Percentiles rank a stretch among this genome's conserved stretches.
phyloP scores from a whole-genome alignment of 148 eudicot genomes.

The Rhododendron ferrugineum region DNA sequence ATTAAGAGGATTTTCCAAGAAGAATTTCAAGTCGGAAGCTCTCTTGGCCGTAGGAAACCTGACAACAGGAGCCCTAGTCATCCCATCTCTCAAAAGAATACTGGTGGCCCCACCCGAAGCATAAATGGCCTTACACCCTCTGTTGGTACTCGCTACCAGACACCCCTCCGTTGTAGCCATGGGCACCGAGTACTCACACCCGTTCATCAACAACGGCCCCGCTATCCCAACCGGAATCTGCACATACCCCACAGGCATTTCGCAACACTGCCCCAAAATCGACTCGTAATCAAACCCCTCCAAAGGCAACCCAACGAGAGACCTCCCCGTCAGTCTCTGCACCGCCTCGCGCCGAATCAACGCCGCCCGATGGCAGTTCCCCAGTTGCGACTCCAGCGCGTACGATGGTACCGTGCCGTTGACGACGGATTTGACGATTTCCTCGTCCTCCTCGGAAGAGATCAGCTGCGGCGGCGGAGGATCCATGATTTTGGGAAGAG shows the following conservation, averaged over 20 bases:
- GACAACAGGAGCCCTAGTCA: slow-evolving; percentile 42
- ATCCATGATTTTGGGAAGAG: neutral
- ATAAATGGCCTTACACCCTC: slow-evolving; percentile 36
- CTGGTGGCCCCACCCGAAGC: slow-evolving; percentile 30
- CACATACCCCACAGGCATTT: slow-evolving; percentile 36
- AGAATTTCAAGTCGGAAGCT: slow-evolving; percentile 30
- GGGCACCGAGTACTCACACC: slow-evolving; percentile 30
- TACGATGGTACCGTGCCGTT: slow-evolving; percentile 25
- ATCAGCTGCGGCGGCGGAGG: neutral
- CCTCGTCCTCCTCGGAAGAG: slow-evolving; percentile 18
- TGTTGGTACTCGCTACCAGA: slow-evolving; percentile 37
- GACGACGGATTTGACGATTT: slow-evolving; percentile 19
- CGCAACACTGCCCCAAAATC: slow-evolving; percentile 40
- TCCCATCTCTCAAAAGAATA: slow-evolving; percentile 26
- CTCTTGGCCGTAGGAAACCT: slow-evolving; percentile 28
- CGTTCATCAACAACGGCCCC: slow-evolving; percentile 35
- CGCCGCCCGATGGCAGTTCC: slow-evolving; percentile 25
- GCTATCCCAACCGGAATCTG: slow-evolving; percentile 44
- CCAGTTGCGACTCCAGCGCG: slow-evolving; percentile 30
- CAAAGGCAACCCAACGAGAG: slow-evolving; percentile 23
- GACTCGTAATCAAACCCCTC: slow-evolving; percentile 36
- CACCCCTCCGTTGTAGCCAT: slow-evolving; percentile 46
- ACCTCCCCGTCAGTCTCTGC: slow-evolving; percentile 28
- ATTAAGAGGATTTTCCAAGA: slow-evolving; percentile 31
- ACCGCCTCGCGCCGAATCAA: slow-evolving; percentile 29